Evolutionary conservation across 2,329 filamentous ascomycete genomes (phyloP), one percentile per base, ranked within the genome.

Genomic region (Xylaria sp.): DNA sequence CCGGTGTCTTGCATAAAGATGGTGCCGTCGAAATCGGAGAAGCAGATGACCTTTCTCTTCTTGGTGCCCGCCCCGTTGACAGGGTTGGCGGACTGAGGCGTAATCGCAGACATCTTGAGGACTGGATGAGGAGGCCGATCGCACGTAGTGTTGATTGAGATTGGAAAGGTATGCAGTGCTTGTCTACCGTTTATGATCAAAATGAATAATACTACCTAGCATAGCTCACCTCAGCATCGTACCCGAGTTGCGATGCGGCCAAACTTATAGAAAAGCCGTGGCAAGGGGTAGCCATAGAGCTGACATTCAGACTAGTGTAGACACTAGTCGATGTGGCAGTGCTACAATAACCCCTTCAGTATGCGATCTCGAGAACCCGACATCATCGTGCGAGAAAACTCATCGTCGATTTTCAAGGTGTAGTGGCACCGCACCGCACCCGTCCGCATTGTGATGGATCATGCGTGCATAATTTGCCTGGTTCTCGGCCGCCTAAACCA

Each of bases 1-100:
- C 89, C 89, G 1, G 86, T 89, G 69, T 89, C 86, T 80, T 89
- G 86, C 82, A 88, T 88, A 79, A 89, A 89, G 66, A 91, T 91
- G 3, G 88, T 90, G 65, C 88, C 88, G 73, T 90, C 88, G 69
- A 91, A 90, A 75, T 90, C 87, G 69, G 84, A 86, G 70, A 86
- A 86, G 72, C 83, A 84, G 63, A 86, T 81, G 59, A 86, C 83
- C 76, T 86, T 86, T 67, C 84, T 76, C 76, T 81, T 84, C 47
- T 78, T 83, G 62, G 74, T 75, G 50, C 77, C 70, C 25, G 69
- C 69, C 28, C 71, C 66, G 28, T 72, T 64, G 55, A 72, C 70
- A 14, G 63, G 64, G 50, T 70, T 67, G 8, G 60, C 50, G 51
- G 69, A 47, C 71, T 53, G 76, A 75, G 47, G 74, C 75, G 54